A percentile compares a stretch with the other conserved stretches of the same genome.
phyloP scores from a whole-genome alignment of 306 rosid species.

The Fagus sylvatica region DNA sequence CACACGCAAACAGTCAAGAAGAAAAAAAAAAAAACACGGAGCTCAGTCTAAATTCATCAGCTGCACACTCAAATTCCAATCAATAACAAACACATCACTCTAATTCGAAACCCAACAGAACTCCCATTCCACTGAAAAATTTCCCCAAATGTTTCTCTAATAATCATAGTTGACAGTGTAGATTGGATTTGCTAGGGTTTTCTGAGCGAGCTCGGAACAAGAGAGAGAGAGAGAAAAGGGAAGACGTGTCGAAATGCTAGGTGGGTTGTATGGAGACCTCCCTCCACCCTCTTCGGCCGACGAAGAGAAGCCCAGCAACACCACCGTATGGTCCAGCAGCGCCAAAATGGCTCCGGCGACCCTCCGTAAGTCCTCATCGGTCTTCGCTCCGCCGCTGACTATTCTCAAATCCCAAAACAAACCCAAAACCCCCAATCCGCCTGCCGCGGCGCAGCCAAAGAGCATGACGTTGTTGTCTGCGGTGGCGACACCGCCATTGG shows the following conservation, averaged over 20 bases:
- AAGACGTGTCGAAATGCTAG: slow-evolving; percentile 59
- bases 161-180: too few species aligned
- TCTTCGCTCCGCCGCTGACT: slow-evolving; percentile 68
- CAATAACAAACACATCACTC: too few species aligned
- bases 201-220: too few species aligned
- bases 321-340: slow-evolving; percentile 85
- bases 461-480: background rate
- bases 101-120: too few species aligned
- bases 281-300: slow-evolving; percentile 97
- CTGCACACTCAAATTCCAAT: too few species aligned
- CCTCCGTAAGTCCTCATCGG: slow-evolving; percentile 74
- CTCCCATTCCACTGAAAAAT: too few species aligned
- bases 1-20: too few species aligned
- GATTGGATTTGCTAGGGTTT: too few species aligned
- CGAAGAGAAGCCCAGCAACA: slow-evolving; percentile 73
- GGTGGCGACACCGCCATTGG: slow-evolving; percentile 13
- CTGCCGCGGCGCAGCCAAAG: slow-evolving; percentile 23
- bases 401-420: slow-evolving; percentile 60
- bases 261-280: slow-evolving; percentile 93
- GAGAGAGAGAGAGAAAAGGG: too few species aligned
- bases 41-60: too few species aligned
- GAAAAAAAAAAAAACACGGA: too few species aligned
- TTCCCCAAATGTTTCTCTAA: too few species aligned
- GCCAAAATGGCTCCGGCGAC: slow-evolving; percentile 97
- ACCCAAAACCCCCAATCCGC: slow-evolving; percentile 36